Evolutionary conservation across 495 filamentous ascomycete species (phyloP), one percentile per base, ranked within the genome.

Genomic region (Aspergillus funiculosus): DNA sequence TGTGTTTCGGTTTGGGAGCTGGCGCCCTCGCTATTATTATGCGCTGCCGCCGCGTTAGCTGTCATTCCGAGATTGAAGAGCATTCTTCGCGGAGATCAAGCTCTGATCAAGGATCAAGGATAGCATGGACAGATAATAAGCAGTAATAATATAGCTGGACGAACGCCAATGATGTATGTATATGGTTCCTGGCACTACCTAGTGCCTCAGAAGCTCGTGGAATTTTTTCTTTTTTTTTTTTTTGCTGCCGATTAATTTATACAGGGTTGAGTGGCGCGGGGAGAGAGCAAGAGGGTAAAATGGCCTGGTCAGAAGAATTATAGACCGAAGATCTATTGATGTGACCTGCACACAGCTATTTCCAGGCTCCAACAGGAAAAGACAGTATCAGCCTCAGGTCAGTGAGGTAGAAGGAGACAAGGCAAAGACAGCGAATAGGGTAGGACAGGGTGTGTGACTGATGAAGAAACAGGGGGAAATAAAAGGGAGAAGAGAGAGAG

Each of bases 11-110:
- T 40, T 44, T 67, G 19, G 20, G 48, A 44, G 37, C 46, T 48
- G 30, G 70, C 74, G 52, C 71, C 73, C 56, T 83, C 79, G 62
- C 74, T 73, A 41, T 74, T 72, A 39, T 73, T 68, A 55, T 82
- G 80, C 27, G 72, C 70, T 54, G 73, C 74, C 52, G 73, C 74
- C 41, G 70, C 74, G 57, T 75, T 66, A 53, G 74, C 74, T 56
- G 74, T 68, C 44, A 77, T 61, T 48, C 71, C 69, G 54, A 77
- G 66, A 56, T 68, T 72, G 44, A 72, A 59, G 41, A 70, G 54
- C 69, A 72, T 73, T 59, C 50, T 64, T 43, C 53, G 27, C 31
- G 36, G 29, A 46, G 39, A 44, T 32, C 29, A 14, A 42, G 19
- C 35, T 39, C 39, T 40, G 43, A 28, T 26, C 10, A 25, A 39